Conservation (phyloP, 2,329 filamentous ascomycete species). For the Dothistroma pini region DNA sequence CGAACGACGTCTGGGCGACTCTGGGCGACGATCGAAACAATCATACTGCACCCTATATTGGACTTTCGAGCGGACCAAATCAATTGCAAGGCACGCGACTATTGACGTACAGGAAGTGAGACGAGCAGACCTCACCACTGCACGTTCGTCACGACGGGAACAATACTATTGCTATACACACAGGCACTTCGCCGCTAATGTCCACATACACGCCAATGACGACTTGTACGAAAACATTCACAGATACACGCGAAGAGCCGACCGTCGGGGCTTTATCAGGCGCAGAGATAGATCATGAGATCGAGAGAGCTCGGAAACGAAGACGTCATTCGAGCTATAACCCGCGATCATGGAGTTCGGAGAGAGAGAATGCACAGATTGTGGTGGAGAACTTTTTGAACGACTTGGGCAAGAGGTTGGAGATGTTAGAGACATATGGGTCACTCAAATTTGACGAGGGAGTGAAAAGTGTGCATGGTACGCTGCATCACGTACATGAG, state of each 20-base stretch:
- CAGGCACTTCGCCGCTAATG: conserved; percentile 3
- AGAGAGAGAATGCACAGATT: conserved; percentile 47
- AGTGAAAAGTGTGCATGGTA: conserved; percentile 79
- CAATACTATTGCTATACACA: neutral
- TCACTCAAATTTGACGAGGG: conserved; percentile 79
- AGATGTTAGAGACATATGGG: conserved; percentile 83
- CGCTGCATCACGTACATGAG: conserved; percentile 79
- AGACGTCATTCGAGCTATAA: conserved; percentile 48
- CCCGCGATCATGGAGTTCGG: conserved; percentile 42
- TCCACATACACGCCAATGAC: conserved; percentile 11
- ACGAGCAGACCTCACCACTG: neutral
- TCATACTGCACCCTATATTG: neutral
- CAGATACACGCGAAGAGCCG: conserved; percentile 44
- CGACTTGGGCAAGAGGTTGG: conserved; percentile 80
- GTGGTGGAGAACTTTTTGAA: conserved; percentile 72
- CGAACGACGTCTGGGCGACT: neutral
- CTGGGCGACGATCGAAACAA: neutral
- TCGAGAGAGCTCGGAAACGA: conserved; percentile 37
- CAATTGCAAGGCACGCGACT: neutral
- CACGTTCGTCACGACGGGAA: neutral
- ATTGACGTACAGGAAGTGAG: neutral
- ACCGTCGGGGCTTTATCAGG: conserved; percentile 38
- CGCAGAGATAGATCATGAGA: conserved; percentile 34
- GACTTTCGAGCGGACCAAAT: neutral
- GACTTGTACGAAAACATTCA: conserved; percentile 24